phyloP scores from a whole-genome alignment of 257 asterid species.

The Rubia yunnanensis region DNA sequence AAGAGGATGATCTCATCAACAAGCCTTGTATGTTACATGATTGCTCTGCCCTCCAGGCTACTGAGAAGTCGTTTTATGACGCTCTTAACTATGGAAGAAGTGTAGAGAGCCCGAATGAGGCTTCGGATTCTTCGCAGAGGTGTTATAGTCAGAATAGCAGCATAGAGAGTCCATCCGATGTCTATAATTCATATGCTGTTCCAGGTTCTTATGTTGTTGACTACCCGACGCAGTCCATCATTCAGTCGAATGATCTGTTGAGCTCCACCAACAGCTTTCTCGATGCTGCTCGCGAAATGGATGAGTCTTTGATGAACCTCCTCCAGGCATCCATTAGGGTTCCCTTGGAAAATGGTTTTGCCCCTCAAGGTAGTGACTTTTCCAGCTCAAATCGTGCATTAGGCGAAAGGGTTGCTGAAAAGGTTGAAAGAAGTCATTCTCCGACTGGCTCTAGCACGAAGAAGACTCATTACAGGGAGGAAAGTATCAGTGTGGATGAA shows the following conservation, averaged over 20 bases:
- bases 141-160: background rate
- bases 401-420: background rate
- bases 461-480: conserved; percentile 18
- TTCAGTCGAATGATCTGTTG: conserved; percentile 8
- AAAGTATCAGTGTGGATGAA: conserved; percentile 8
- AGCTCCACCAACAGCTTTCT: conserved; percentile 15
- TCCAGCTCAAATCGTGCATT: background rate
- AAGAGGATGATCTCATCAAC: conserved; percentile 27
- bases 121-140: conserved; percentile 7
- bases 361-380: background rate
- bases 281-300: conserved; percentile 15
- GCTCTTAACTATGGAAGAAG: conserved; percentile 19
- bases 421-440: conserved; percentile 10
- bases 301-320: conserved; percentile 15
- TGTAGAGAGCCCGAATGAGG: background rate
- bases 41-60: conserved; percentile 26
- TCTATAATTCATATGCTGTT: conserved; percentile 4
- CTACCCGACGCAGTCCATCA: background rate
- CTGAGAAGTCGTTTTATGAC: conserved; percentile 28
- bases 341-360: background rate
- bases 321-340: conserved; percentile 4
- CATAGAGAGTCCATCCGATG: conserved; percentile 13
- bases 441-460: conserved; percentile 9
- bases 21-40: conserved; percentile 31
- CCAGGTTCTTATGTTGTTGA: background rate